Evolutionary conservation across 148 eudicot species (phyloP).

Genomic region (Vaccinium macrocarpon): DNA sequence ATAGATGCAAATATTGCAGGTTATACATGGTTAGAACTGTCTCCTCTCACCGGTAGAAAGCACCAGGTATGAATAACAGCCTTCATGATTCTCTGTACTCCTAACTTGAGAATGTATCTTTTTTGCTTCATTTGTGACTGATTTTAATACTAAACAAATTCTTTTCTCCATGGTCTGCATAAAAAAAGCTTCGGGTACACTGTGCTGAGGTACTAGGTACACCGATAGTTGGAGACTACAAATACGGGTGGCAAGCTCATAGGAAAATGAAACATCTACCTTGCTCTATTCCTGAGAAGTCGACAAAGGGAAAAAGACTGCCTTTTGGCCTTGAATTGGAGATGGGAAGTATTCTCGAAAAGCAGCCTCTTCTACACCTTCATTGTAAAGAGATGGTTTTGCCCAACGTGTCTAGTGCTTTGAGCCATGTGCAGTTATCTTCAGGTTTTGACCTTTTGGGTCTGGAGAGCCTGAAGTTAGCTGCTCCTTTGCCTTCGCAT

Average conservation of each 20-base stretch:
- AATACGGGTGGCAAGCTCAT: constrained; percentile 96
- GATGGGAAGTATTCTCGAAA: constrained; percentile 67
- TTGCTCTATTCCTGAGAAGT: constrained; percentile 19
- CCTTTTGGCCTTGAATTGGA: constrained; percentile 42
- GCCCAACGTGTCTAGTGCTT: constrained; percentile 55
- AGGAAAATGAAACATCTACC: constrained; percentile 42
- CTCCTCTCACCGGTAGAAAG: constrained; percentile 89
- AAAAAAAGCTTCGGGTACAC: constrained; percentile 81
- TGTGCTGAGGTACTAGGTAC: constrained; percentile 94
- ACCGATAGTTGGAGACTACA: constrained; percentile 96
- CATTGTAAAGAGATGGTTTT: constrained; percentile 81
- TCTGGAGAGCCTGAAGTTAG: constrained; percentile 48
- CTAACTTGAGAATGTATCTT: neutral
- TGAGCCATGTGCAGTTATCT: constrained; percentile 34
- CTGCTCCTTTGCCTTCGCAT: constrained; percentile 81
- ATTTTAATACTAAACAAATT: neutral
- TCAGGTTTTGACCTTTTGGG: constrained; percentile 39
- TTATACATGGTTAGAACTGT: constrained; percentile 80
- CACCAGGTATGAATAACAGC: constrained; percentile 64
- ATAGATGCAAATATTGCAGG: constrained; percentile 46
- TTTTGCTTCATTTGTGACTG: neutral
- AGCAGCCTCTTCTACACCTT: constrained; percentile 67
- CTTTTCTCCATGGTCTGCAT: neutral
- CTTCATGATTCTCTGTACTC: neutral
- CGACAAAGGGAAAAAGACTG: constrained; percentile 11